These are phyloP conservation scores for Aureobasidium melanogenum DNA, from an alignment of 2,329 filamentous ascomycete species.

Conservation along the genomic window DNA sequence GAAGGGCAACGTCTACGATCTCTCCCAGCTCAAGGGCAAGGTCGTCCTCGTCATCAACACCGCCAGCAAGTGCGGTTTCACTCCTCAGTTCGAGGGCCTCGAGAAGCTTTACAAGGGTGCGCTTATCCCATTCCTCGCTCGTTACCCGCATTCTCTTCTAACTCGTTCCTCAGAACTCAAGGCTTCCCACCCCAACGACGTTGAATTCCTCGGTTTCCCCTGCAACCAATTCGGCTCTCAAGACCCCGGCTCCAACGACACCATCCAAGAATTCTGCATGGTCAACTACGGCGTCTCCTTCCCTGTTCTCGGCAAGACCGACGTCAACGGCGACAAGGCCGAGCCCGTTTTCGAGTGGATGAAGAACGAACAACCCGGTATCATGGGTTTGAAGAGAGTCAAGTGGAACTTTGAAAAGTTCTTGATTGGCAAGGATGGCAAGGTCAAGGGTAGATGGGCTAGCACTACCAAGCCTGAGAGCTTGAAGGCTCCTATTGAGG, in stretches of 20 bases:
- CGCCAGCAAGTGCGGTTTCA: constrained; percentile 97
- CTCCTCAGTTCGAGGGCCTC: constrained; percentile 84
- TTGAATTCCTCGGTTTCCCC: constrained; percentile 87
- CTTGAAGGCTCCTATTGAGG: constrained; percentile 65
- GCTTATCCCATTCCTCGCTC: neutral
- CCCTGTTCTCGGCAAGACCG: constrained; percentile 82
- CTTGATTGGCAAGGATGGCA: constrained; percentile 74
- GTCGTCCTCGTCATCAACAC: constrained; percentile 96
- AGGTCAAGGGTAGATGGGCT: constrained; percentile 79
- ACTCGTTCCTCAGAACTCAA: constrained; percentile 41
- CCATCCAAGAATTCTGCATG: constrained; percentile 67
- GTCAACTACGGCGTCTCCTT: constrained; percentile 91
- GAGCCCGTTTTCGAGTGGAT: constrained; percentile 72
- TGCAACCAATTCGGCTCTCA: constrained; percentile 96
- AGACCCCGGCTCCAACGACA: constrained; percentile 66
- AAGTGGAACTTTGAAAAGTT: constrained; percentile 99
- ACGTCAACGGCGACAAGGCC: constrained; percentile 82
- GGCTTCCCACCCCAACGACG: constrained; percentile 61
- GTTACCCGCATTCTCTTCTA: neutral
- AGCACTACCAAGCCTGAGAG: constrained; percentile 78
- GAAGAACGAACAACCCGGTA: constrained; percentile 63
- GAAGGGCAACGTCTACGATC: constrained; percentile 61
- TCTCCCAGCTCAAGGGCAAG: constrained; percentile 73
- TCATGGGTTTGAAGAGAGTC: constrained; percentile 79
- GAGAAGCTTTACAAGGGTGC: constrained; percentile 74